Percentiles rank a stretch among this genome's conserved stretches.
Evolutionary conservation across 768 basidiomycete genomes (phyloP).

Genomic region (Psilocybe tampanensis): DNA sequence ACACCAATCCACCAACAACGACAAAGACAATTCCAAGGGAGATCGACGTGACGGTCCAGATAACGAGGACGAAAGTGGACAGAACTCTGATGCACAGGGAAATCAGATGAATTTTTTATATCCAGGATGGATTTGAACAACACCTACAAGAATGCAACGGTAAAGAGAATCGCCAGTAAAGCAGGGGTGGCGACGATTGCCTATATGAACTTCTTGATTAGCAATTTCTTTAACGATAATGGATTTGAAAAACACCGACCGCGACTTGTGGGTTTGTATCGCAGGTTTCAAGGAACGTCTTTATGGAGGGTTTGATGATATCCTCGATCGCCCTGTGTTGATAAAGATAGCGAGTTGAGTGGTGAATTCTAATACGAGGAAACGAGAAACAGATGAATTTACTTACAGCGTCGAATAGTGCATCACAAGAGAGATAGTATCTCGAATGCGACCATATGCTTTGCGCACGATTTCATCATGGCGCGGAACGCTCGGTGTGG

Average conservation of each 20-base stretch:
- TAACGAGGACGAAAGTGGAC: constrained; percentile 12
- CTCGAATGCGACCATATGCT: not conserved
- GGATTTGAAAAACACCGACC: constrained; percentile 1
- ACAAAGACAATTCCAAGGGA: constrained; percentile 12
- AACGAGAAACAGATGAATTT: no score
- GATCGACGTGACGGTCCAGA: constrained; percentile 16
- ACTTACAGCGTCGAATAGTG: not conserved
- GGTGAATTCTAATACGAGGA: no score
- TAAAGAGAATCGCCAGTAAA: constrained; percentile 13
- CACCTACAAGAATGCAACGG: constrained; percentile 16
- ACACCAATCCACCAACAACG: constrained; percentile 12
- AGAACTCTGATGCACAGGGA: constrained; percentile 6
- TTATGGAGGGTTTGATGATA: constrained; percentile 17
- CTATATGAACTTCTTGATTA: not conserved
- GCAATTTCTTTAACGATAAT: not conserved
- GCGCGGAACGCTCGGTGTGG: not conserved
- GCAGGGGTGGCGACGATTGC: constrained; percentile 18
- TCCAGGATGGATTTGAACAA: not conserved
- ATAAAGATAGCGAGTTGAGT: no score
- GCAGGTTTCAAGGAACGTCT: constrained; percentile 16
- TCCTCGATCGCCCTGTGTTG: constrained; percentile 16
- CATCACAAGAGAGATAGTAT: not conserved
- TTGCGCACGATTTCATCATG: not conserved
- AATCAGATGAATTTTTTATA: not conserved
- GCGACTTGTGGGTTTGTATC: constrained; percentile 17